phyloP scores from a whole-genome alignment of 257 asterid genomes.

The Paraleonurus japonicus region DNA sequence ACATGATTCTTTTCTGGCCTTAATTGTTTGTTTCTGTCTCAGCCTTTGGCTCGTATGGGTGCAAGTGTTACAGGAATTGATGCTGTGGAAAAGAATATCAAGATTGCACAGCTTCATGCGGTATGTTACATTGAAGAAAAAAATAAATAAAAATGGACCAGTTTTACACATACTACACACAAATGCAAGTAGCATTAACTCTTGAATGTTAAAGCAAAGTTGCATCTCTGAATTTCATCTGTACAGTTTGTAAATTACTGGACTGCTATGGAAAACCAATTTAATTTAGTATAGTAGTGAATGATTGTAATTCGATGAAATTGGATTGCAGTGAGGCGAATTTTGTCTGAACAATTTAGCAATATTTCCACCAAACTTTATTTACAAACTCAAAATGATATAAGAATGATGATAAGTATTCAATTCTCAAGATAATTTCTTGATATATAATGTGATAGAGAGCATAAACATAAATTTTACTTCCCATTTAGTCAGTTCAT shows the following conservation, averaged over 20 bases:
- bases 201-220: neutral
- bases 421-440: slow-evolving; percentile 1
- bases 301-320: slow-evolving; percentile 1
- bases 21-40: slow-evolving; percentile 23
- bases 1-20: slow-evolving; percentile 14
- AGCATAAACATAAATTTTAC: neutral
- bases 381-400: neutral
- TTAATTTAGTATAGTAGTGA: neutral
- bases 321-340: slow-evolving; percentile 12
- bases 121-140: slow-evolving; percentile 41
- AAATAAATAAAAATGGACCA: neutral
- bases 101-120: slow-evolving; percentile 84
- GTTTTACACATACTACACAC: neutral
- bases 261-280: neutral
- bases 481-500: neutral
- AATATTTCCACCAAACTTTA: neutral
- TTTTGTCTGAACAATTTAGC: neutral
- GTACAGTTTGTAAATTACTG: neutral
- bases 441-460: neutral
- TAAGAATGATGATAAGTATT: neutral
- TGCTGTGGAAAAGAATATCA: slow-evolving; percentile 90
- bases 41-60: slow-evolving; percentile 96
- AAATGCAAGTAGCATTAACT: slow-evolving; percentile 3
- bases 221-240: slow-evolving; percentile 11
- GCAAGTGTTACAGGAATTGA: slow-evolving; percentile 86